Base-by-base conservation (phyloP, 2,329 filamentous ascomycete genomes). In the Zymoseptoria tritici region DNA sequence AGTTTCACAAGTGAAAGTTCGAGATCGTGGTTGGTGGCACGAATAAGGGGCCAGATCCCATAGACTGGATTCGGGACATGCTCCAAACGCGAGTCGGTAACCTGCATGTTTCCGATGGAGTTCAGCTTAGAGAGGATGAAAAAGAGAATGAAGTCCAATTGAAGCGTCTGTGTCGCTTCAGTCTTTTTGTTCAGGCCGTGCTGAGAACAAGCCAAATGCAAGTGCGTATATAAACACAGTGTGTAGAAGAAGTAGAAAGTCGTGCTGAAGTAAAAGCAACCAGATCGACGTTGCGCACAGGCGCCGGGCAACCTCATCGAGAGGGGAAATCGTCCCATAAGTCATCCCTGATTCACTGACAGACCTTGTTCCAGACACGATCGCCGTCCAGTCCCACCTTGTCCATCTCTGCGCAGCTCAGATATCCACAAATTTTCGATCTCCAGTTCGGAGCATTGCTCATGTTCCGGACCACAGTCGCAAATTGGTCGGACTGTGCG, bases 311-410 rank as follows among this genome's bases (percentile, higher is more conserved):
- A 46, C 16, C 36, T 46, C 36, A 16, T 46, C 36, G 13, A n/a
- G 36, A 46, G 36, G 36, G 6, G 36, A 4, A 46, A 46, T 9
- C 13, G 16, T 16, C 11, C 16, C 16, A 16, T 16, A 11, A 7
- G 6, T 46, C 36, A n/a, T 50, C 49, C 26, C 24, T 26, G 21
- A n/a, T 49, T 20, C 52, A 49, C 13, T 54, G 46, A 42, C 65
- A 68, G 19, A 67, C 58, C 52, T 57, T 49, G 21, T n/a, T 29
- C 55, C 57, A 60, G 4, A 68, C 62, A 29, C 54, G 42, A 19
- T 55, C 21, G 11, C 65, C 68, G 59, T 67, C 61, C n/a, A 70
- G 16, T 6, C 68, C 68, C 4, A 65, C 63, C 8, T 51, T 58
- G 19, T 63, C 56, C 67, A 71, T 61, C 1, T 58, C 55, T 7